Conservation (phyloP, 768 basidiomycete genomes). For the Kwoniella europaea region DNA sequence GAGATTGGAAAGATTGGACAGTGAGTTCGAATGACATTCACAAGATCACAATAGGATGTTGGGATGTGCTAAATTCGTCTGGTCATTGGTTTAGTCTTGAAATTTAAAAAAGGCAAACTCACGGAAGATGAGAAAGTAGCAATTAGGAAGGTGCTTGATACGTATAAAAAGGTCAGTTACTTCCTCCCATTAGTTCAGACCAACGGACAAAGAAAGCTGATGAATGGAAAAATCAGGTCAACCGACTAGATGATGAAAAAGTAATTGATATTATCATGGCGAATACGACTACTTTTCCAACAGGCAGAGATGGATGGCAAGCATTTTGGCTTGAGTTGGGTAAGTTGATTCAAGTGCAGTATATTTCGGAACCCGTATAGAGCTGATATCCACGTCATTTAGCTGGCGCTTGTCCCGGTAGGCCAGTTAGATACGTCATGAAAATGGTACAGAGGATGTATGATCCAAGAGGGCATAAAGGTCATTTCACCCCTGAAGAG, state of each 20-base stretch:
- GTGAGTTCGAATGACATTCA: slow-evolving; percentile 26
- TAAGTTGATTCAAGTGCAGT: slow-evolving; percentile 18
- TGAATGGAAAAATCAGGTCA: slow-evolving; percentile 15
- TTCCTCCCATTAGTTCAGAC: neutral
- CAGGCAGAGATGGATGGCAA: slow-evolving; percentile 21
- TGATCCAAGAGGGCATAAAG: slow-evolving; percentile 43
- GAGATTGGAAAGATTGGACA: slow-evolving; percentile 34
- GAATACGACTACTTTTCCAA: slow-evolving; percentile 7
- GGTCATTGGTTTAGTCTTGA: slow-evolving; percentile 27
- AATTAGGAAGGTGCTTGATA: slow-evolving; percentile 19
- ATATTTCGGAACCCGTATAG: neutral
- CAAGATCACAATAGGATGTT: neutral
- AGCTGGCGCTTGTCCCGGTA: slow-evolving; percentile 39
- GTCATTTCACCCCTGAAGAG: slow-evolving; percentile 39
- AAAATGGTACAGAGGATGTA: slow-evolving; percentile 36
- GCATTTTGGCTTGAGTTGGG: slow-evolving; percentile 47
- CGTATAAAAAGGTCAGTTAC: slow-evolving; percentile 32
- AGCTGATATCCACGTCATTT: slow-evolving; percentile 6
- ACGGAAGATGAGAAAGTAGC: slow-evolving; percentile 29
- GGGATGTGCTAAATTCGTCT: neutral
- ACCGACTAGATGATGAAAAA: slow-evolving; percentile 32
- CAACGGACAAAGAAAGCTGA: neutral
- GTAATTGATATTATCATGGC: slow-evolving; percentile 37
- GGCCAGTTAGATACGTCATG: slow-evolving; percentile 45
- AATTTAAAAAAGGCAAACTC: slow-evolving; percentile 41